Conservation (phyloP, 768 basidiomycete genomes). For the Leucocoprinus sp. region DNA sequence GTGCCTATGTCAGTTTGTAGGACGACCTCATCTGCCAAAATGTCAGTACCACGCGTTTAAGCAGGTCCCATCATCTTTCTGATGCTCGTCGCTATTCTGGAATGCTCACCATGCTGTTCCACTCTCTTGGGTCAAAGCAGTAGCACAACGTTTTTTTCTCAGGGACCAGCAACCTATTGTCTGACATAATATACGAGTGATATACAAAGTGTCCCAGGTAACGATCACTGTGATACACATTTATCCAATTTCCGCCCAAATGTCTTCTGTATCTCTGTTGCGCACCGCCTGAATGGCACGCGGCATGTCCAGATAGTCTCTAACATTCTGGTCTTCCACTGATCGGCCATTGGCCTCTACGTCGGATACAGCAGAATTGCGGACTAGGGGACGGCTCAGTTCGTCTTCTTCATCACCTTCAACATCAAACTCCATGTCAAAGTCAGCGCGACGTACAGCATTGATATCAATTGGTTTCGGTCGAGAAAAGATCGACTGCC, state of each 20-base stretch:
- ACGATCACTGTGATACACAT: constrained; percentile 1
- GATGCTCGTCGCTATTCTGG: constrained; percentile 8
- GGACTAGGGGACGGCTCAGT: constrained; percentile 49
- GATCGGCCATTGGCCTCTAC: constrained; percentile 21
- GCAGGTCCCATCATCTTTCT: constrained; percentile 6
- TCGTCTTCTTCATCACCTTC: constrained; percentile 61
- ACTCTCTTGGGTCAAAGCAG: no score
- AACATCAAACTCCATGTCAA: constrained; percentile 64
- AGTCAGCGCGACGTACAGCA: constrained; percentile 56
- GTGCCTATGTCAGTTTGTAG: not conserved
- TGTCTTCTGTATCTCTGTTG: constrained; percentile 57
- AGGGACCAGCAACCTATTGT: no score
- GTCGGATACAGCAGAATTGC: constrained; percentile 60
- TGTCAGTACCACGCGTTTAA: constrained; percentile 8
- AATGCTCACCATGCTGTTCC: no score
- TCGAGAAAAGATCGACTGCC: constrained; percentile 81
- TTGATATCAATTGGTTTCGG: constrained; percentile 84
- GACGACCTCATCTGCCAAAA: not conserved
- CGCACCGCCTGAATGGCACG: constrained; percentile 43
- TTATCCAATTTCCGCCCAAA: constrained; percentile 58
- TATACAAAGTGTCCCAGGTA: constrained; percentile 6
- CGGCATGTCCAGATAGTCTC: constrained; percentile 40
- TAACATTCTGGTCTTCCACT: constrained; percentile 18
- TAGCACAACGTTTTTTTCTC: no score
- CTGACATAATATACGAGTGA: no score